Base-by-base conservation (phyloP, 805 yeast genomes). In the Pichia insulana region DNA sequence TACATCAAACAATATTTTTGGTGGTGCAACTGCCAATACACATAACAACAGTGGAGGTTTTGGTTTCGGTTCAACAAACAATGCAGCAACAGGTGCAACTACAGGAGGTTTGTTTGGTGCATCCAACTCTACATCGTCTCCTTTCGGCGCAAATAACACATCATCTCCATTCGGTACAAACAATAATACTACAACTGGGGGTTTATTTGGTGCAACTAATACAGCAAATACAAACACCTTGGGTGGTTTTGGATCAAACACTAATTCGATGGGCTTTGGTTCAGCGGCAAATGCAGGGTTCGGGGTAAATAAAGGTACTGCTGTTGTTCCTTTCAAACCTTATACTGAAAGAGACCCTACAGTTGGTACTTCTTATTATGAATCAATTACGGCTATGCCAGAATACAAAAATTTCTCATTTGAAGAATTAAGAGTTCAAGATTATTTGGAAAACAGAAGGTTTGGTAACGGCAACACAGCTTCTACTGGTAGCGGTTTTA, bases 341-440 rank as follows among this genome's bases (percentile, higher is more conserved):
- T 70, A 62, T 50, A 68, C 71, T 30, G 97, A 90, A 59, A 83
- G 82, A 54, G 97, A 89, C 55, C 48, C 65, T 9, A 67, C 78
- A 11, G 73, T 77, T 27, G 73, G 74, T 7, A 66, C 69, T 17
- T 79, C 77, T 42, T 63, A 70, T 39, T 89, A 69, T 63, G 86
- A 90, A 61, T 78, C 78, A 52, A 82, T 92, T 47, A 68, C 84
- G 10, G 74, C 85, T 36, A 89, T 92, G 97, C 95, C 95, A 5
- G 95, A 87, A 61, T 92, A 90, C 58, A 73, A 73, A 52, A 78
- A 79, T 52, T 84, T 62, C 53, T 84, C 96, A 0, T 74, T 80
- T 55, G 97, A 88, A 61, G 98, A 92, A 59, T 73, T 92, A 61
- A 75, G 99, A 57, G 67, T 74, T 52, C 90, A 83, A 60, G 99